Evolutionary conservation across 2,329 filamentous ascomycete species (phyloP).

Genomic region (Dendrostoma leiphaemia): DNA sequence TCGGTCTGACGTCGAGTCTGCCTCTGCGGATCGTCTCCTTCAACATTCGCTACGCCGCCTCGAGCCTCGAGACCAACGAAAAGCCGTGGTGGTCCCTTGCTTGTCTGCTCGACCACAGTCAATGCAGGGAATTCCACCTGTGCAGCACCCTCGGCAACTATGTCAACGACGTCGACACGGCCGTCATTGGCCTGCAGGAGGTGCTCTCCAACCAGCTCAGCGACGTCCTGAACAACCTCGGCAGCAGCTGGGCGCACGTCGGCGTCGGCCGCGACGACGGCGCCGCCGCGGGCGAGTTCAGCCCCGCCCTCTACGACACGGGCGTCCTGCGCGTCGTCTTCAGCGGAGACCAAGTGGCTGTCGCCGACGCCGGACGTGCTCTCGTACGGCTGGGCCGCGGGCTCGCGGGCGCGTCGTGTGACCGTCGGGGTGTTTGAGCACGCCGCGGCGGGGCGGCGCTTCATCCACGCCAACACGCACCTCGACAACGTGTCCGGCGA

Average conservation of each 20-base stretch:
- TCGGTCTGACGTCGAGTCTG: no score
- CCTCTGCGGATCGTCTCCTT: conserved; percentile 41
- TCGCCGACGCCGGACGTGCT: conserved; percentile 56
- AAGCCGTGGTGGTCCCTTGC: conserved; percentile 37
- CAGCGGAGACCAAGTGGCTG: conserved; percentile 60
- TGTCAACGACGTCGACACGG: conserved; percentile 29
- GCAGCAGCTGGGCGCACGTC: conserved; percentile 48
- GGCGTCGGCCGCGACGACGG: conserved; percentile 62
- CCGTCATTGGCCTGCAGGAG: conserved; percentile 54
- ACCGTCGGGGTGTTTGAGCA: conserved; percentile 48
- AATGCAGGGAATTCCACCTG: neutral
- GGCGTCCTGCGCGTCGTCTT: conserved; percentile 48
- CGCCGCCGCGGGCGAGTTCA: conserved; percentile 61
- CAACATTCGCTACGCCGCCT: conserved; percentile 49
- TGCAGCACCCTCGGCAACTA: neutral
- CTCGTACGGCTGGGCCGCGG: conserved; percentile 57
- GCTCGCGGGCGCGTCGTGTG: conserved; percentile 42
- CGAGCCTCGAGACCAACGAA: conserved; percentile 36
- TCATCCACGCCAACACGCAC: conserved; percentile 52
- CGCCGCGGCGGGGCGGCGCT: conserved; percentile 30
- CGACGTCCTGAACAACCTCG: conserved; percentile 43
- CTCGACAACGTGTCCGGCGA: conserved; percentile 46
- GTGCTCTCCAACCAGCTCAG: conserved; percentile 47
- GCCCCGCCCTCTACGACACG: conserved; percentile 63
- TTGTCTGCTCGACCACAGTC: conserved; percentile 17